Conservation (phyloP, 2,329 filamentous ascomycete species). For the Colletotrichum lupini region DNA sequence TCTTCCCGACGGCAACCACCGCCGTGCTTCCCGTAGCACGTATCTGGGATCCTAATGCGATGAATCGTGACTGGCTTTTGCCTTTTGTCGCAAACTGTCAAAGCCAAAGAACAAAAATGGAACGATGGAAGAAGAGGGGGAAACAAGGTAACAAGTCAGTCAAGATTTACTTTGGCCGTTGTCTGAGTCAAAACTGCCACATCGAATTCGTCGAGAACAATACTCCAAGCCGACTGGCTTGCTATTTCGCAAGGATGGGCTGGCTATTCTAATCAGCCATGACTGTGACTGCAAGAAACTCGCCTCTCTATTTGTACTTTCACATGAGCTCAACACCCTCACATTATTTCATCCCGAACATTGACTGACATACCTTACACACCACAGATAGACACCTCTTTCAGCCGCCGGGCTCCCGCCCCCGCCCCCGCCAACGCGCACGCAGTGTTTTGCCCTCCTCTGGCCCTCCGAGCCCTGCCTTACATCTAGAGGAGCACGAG, state of each 20-base stretch:
- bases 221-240: too few relatives aligned
- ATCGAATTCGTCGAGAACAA: neutral
- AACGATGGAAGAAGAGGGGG: slow-evolving; percentile 4
- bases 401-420: neutral
- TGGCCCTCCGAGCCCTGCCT: neutral
- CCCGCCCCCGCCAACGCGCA: neutral
- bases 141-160: slow-evolving; percentile 21
- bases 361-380: neutral
- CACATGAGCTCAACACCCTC: neutral
- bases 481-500: neutral
- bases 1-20: neutral
- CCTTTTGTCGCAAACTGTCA: neutral
- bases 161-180: neutral
- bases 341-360: neutral
- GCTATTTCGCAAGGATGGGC: neutral
- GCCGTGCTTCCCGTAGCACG: neutral
- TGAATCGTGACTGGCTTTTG: neutral
- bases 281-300: neutral
- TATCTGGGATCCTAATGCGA: neutral
- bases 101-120: neutral
- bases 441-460: slow-evolving; percentile 1
- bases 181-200: slow-evolving; percentile 15
- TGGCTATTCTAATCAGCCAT: neutral
- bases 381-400: neutral
- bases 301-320: neutral